phyloP scores from a whole-genome alignment of 768 basidiomycete species.

The Phallus indusiatus region DNA sequence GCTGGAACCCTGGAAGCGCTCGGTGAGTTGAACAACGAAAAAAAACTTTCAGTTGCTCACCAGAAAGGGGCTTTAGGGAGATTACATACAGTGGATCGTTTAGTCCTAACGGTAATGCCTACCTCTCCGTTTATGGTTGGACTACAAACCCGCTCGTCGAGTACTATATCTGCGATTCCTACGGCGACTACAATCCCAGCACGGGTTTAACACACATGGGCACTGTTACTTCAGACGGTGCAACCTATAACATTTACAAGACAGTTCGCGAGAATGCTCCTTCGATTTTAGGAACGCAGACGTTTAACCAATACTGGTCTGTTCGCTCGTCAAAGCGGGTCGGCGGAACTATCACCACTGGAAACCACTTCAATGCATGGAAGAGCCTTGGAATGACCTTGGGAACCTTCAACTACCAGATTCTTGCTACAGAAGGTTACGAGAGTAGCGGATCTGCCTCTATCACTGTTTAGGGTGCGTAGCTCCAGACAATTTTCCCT shows the following conservation, averaged over 20 bases:
- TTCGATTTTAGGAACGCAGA: constrained; percentile 33
- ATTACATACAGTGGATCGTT: constrained; percentile 30
- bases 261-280: constrained; percentile 30
- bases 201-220: constrained; percentile 25
- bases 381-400: constrained; percentile 27
- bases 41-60: neutral
- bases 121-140: constrained; percentile 40
- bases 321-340: constrained; percentile 29
- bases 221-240: constrained; percentile 32
- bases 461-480: constrained; percentile 12
- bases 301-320: constrained; percentile 40
- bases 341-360: constrained; percentile 17
- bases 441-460: constrained; percentile 33
- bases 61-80: constrained; percentile 15
- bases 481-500: too few species aligned
- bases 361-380: constrained; percentile 39
- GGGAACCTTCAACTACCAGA: constrained; percentile 35
- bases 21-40: constrained; percentile 9
- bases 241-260: constrained; percentile 33
- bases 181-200: constrained; percentile 32
- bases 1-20: constrained; percentile 29
- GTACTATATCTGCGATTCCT: constrained; percentile 38
- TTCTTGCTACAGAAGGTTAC: constrained; percentile 39
- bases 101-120: constrained; percentile 31
- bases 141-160: constrained; percentile 36